Percentiles rank a stretch among this genome's conserved stretches.
These are phyloP conservation scores for Cutaneotrichosporon sp. DNA, from an alignment of 1,284 basidiomycete genomes.

Conservation along the genomic window DNA sequence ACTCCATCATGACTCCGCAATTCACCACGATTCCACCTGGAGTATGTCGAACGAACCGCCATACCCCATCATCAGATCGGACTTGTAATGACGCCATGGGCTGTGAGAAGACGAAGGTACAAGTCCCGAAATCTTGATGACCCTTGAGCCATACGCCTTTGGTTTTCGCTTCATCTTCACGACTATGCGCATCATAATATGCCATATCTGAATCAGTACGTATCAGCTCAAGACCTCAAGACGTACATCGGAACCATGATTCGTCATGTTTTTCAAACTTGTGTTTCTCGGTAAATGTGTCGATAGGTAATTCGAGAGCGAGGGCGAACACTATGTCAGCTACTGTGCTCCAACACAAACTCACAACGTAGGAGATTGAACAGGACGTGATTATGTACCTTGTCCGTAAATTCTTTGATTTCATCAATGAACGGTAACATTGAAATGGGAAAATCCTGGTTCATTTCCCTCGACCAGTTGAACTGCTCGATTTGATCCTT, in stretches of 20 bases:
- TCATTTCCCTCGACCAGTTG: constrained; percentile 32
- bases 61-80: constrained; percentile 25
- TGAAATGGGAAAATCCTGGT: constrained; percentile 25
- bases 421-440: constrained; percentile 27
- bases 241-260: constrained; percentile 30
- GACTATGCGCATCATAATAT: constrained; percentile 30
- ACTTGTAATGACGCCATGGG: constrained; percentile 32
- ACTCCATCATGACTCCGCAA: constrained; percentile 35
- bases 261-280: constrained; percentile 30
- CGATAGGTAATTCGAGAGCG: constrained; percentile 27
- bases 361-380: constrained; percentile 26
- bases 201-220: constrained; percentile 23
- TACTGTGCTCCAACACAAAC: neutral
- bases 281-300: constrained; percentile 31
- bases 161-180: constrained; percentile 30
- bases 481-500: constrained; percentile 37
- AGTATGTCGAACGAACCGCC: constrained; percentile 30
- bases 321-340: constrained; percentile 26
- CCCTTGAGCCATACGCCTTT: constrained; percentile 33
- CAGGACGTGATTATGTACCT: constrained; percentile 27
- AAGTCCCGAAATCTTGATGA: constrained; percentile 29
- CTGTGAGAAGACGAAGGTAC: constrained; percentile 26
- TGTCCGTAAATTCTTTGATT: constrained; percentile 24
- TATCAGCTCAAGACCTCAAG: neutral
- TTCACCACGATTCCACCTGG: constrained; percentile 35